A percentile compares a stretch with the other conserved stretches of the same genome.
These are phyloP conservation scores for Solanum ossicruentum DNA, from an alignment of 257 asterid species.

Conservation along the genomic window DNA sequence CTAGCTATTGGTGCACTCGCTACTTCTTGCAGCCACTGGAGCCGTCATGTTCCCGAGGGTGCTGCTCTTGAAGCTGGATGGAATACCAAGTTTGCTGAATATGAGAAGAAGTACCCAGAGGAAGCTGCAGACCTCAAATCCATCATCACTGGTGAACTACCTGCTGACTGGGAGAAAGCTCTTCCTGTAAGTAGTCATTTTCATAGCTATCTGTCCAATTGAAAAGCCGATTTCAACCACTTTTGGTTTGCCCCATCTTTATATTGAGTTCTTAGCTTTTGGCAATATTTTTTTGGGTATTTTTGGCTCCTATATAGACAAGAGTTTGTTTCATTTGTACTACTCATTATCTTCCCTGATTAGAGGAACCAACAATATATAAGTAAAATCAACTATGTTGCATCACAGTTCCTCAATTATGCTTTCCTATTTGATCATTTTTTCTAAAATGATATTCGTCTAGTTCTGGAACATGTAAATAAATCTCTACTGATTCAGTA, in stretches of 20 bases:
- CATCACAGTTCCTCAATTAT: not conserved
- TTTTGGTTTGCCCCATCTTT: not conserved
- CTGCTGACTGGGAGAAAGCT: constrained; percentile 77
- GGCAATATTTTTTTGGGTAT: not conserved
- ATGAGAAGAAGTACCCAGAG: constrained; percentile 72
- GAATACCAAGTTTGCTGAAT: constrained; percentile 81
- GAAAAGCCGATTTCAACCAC: not conserved
- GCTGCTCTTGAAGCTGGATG: constrained; percentile 86
- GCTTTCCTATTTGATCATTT: not conserved
- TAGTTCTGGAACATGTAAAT: not conserved
- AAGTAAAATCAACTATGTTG: not conserved
- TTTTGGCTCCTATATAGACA: not conserved
- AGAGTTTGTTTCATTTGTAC: not conserved
- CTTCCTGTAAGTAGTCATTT: constrained; percentile 54
- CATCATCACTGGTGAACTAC: constrained; percentile 51
- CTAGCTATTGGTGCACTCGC: constrained; percentile 2
- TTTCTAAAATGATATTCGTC: not conserved
- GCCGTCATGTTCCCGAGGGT: constrained; percentile 66
- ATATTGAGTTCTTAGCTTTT: not conserved
- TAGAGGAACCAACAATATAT: not conserved
- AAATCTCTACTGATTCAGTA: not conserved
- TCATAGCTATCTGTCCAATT: not conserved
- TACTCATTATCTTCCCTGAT: not conserved
- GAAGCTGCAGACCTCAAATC: constrained; percentile 73
- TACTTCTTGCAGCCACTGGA: constrained; percentile 65